Conservation (phyloP, 352 stramenopile genomes). For the Phytophthora ramorum region DNA sequence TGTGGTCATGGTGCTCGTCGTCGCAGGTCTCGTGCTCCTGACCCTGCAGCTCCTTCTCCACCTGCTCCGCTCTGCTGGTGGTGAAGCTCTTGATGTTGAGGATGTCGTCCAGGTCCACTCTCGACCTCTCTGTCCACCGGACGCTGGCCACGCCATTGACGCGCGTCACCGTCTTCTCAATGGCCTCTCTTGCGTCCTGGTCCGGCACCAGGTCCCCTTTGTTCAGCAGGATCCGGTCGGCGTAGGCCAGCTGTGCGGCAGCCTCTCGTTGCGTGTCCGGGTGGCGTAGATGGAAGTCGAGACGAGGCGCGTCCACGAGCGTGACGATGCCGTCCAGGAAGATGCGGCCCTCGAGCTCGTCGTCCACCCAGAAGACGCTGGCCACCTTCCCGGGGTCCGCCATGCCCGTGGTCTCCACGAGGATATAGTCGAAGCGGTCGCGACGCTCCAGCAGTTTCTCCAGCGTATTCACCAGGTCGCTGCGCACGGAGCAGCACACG, state of each 20-base stretch:
- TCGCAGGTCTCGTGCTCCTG: conserved; percentile 26
- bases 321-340: conserved; percentile 97
- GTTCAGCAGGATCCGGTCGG: conserved; percentile 98
- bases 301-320: conserved; percentile 96
- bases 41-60: conserved; percentile 52
- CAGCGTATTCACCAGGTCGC: conserved; percentile 89
- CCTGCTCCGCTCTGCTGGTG: conserved; percentile 61
- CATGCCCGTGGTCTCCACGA: conserved; percentile 96
- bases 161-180: conserved; percentile 49
- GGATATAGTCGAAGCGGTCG: conserved; percentile 91
- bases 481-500: conserved; percentile 97
- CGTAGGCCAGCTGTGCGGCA: conserved; percentile 97
- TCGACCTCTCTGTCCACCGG: conserved; percentile 64
- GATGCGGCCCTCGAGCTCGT: conserved; percentile 89
- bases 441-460: conserved; percentile 83
- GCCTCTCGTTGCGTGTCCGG: conserved; percentile 81
- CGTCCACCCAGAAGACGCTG: conserved; percentile 97
- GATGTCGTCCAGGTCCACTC: conserved; percentile 72
- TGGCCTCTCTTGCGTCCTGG: conserved; percentile 42
- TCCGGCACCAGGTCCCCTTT: conserved; percentile 96
- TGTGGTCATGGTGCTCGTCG: conserved; percentile 18
- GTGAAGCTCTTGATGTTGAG: conserved; percentile 86
- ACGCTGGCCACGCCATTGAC: conserved; percentile 80
- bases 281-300: conserved; percentile 79
- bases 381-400: conserved; percentile 94